Evolutionary conservation across 1,284 basidiomycete genomes (phyloP).

Genomic region (Leccinum griseonigrum): DNA sequence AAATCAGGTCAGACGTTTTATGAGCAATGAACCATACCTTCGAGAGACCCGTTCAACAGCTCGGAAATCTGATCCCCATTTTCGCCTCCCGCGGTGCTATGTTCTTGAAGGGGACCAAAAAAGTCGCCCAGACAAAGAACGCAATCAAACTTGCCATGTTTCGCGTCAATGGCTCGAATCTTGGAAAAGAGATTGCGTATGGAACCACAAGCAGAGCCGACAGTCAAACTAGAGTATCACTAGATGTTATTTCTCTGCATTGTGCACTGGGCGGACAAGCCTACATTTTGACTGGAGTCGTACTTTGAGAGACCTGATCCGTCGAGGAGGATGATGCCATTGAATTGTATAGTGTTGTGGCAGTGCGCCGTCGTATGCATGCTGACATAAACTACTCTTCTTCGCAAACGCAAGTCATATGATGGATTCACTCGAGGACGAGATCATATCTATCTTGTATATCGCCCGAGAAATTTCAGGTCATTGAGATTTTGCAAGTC

Average conservation of each 20-base stretch:
- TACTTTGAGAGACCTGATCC: not conserved
- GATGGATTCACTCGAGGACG: slow-evolving; percentile 62
- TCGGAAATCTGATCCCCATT: slow-evolving; percentile 51
- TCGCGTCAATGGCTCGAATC: slow-evolving; percentile 83
- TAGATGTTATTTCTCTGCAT: slow-evolving; percentile 4
- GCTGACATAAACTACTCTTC: slow-evolving; percentile 28
- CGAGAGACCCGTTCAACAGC: slow-evolving; percentile 63
- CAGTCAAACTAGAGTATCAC: slow-evolving; percentile 61
- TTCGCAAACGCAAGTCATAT: slow-evolving; percentile 16
- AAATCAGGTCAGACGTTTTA: slow-evolving; percentile 9
- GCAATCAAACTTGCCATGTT: slow-evolving; percentile 93
- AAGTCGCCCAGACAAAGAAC: slow-evolving; percentile 89
- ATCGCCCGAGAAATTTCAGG: slow-evolving; percentile 85
- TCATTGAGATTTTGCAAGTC: slow-evolving; percentile 28
- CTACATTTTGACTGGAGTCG: slow-evolving; percentile 42
- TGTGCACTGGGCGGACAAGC: slow-evolving; percentile 8
- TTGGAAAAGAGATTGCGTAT: slow-evolving; percentile 77
- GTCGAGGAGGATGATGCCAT: slow-evolving; percentile 28
- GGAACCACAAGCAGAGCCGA: slow-evolving; percentile 82
- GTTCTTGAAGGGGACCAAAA: slow-evolving; percentile 64
- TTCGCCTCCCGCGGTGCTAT: slow-evolving; percentile 32
- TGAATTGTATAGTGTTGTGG: not conserved
- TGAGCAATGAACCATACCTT: slow-evolving; percentile 44
- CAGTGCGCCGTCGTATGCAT: not conserved
- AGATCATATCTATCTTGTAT: slow-evolving; percentile 83